phyloP scores from a whole-genome alignment of 495 filamentous ascomycete genomes.

The Massariosphaeria phaeospora region DNA sequence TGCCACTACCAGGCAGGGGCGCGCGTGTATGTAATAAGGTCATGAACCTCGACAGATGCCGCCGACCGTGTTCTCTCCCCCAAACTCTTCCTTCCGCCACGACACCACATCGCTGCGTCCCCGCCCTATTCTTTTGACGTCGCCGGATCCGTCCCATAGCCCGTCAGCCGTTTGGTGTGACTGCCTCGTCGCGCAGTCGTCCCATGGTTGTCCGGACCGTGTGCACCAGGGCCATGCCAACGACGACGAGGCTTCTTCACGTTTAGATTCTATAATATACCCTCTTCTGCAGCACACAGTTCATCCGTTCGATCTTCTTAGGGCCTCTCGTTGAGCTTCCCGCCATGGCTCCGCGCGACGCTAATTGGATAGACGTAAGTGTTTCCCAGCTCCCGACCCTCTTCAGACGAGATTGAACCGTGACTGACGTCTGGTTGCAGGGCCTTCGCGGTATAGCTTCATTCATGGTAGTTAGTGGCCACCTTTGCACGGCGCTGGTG shows the following conservation, averaged over 20 bases:
- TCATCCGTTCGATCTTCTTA: neutral
- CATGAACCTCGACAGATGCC: no score
- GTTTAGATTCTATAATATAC: neutral
- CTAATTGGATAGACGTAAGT: conserved; percentile 35
- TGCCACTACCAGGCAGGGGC: no score
- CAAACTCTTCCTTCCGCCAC: no score
- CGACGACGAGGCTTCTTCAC: conserved; percentile 5
- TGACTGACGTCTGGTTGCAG: conserved; percentile 14
- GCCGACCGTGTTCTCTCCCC: no score
- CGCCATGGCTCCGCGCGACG: conserved; percentile 31
- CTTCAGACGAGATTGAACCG: no score
- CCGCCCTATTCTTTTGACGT: no score
- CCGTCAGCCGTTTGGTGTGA: no score
- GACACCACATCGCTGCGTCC: no score
- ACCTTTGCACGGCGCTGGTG: conserved; percentile 33
- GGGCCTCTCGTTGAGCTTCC: no score
- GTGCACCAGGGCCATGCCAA: conserved; percentile 3
- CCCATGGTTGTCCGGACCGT: neutral
- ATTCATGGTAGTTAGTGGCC: conserved; percentile 34
- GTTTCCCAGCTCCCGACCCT: neutral
- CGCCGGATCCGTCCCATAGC: no score
- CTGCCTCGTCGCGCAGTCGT: no score
- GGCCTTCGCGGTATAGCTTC: conserved; percentile 34
- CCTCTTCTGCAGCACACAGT: neutral
- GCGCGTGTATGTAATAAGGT: no score